A percentile compares a stretch with the other conserved stretches of the same genome.
phyloP scores from a whole-genome alignment of 2,329 filamentous ascomycete species.

The Verticillium nubilum region DNA sequence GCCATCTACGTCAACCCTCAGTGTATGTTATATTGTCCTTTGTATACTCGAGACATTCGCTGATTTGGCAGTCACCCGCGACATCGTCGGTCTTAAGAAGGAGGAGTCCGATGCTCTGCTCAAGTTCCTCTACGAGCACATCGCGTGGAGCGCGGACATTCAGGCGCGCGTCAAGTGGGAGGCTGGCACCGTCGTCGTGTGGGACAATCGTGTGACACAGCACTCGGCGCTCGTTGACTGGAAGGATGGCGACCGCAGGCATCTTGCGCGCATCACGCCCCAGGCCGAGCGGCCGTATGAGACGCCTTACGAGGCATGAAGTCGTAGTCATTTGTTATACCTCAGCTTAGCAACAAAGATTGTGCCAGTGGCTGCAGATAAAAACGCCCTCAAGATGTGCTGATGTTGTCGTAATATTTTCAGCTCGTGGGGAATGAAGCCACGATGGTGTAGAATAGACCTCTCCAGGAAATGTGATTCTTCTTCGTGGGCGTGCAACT shows the following conservation, averaged over 20 bases:
- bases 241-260: slow-evolving; percentile 71
- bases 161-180: slow-evolving; percentile 74
- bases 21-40: slow-evolving; percentile 61
- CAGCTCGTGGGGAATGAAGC: neutral
- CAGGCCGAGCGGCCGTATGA: slow-evolving; percentile 75
- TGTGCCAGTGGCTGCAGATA: neutral
- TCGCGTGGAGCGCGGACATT: slow-evolving; percentile 66
- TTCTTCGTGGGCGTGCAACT: neutral
- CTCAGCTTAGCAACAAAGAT: neutral
- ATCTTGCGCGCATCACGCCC: slow-evolving; percentile 76
- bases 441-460: neutral
- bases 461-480: neutral
- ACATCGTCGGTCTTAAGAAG: slow-evolving; percentile 70
- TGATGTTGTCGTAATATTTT: neutral
- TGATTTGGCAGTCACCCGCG: slow-evolving; percentile 71
- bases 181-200: slow-evolving; percentile 74
- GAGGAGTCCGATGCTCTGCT: slow-evolving; percentile 69
- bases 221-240: slow-evolving; percentile 80
- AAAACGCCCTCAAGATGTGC: neutral
- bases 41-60: slow-evolving; percentile 81
- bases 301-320: slow-evolving; percentile 45
- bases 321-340: neutral
- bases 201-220: slow-evolving; percentile 77
- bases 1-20: slow-evolving; percentile 24
- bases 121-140: slow-evolving; percentile 73